A percentile compares a stretch with the other conserved stretches of the same genome.
Evolutionary conservation across 1,139 yeast species (phyloP).

Genomic region (Geotrichum europaeum): DNA sequence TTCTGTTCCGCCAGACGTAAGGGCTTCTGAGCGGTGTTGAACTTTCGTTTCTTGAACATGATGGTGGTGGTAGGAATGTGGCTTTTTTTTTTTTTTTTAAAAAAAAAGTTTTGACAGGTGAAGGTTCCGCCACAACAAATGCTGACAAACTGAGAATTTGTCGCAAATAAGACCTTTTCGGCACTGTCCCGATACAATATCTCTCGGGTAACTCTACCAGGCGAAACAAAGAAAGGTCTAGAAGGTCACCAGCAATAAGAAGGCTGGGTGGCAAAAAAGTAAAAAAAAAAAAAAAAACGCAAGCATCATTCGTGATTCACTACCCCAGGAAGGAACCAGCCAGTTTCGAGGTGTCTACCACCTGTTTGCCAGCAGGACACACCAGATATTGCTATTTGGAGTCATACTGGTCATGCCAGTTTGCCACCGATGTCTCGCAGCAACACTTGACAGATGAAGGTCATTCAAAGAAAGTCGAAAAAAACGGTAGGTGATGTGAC

Average conservation of each 20-base stretch:
- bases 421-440: too few species aligned
- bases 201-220: too few species aligned
- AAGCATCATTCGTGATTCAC: neutral
- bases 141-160: neutral
- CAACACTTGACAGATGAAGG: too few species aligned
- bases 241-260: neutral
- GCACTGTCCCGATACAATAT: neutral
- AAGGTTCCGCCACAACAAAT: neutral
- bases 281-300: neutral
- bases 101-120: neutral
- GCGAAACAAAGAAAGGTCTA: neutral
- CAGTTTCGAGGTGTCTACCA: too few species aligned
- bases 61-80: neutral
- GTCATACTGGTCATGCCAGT: too few species aligned
- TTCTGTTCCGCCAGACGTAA: conserved; percentile 7
- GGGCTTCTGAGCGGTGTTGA: conserved; percentile 9
- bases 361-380: too few species aligned
- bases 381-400: too few species aligned
- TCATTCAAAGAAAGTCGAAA: too few species aligned
- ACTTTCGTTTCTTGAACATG: conserved; percentile 15
- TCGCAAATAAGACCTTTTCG: neutral
- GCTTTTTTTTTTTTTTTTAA: neutral
- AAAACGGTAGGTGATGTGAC: too few species aligned
- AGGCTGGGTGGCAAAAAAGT: neutral
- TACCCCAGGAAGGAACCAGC: too few species aligned